Evolutionary conservation across 345 rosid species (phyloP).

Genomic region (Odontarrhena argentea): DNA sequence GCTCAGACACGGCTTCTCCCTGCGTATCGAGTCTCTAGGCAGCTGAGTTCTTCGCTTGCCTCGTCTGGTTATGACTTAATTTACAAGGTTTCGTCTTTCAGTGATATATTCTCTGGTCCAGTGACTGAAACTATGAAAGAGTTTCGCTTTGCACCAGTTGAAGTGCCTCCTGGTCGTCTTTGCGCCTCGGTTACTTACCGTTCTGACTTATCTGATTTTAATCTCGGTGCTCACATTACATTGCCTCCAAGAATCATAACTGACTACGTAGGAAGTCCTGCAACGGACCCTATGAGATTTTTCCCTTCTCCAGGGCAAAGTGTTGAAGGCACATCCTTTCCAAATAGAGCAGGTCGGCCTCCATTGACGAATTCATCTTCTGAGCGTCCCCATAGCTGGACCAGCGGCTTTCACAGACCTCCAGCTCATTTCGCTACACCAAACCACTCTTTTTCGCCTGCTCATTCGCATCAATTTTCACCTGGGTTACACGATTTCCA

Average conservation of each 20-base stretch:
- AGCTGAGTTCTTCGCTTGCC: conserved; percentile 61
- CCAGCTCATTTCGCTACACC: conserved; percentile 41
- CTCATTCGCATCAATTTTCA: conserved; percentile 47
- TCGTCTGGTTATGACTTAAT: conserved; percentile 62
- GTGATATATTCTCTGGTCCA: conserved; percentile 63
- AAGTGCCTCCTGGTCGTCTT: conserved; percentile 77
- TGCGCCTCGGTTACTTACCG: conserved; percentile 67
- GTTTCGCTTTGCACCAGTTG: conserved; percentile 67
- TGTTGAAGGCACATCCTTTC: conserved; percentile 57
- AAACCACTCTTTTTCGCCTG: conserved; percentile 59
- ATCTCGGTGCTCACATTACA: conserved; percentile 60
- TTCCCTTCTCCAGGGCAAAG: conserved; percentile 70
- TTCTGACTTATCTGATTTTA: conserved; percentile 65
- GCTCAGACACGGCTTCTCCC: conserved; percentile 82
- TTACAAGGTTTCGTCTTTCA: conserved; percentile 82
- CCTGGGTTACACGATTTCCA: conserved; percentile 46
- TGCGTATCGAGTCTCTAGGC: conserved; percentile 68
- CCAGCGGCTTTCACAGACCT: conserved; percentile 74
- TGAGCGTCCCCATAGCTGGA: conserved; percentile 89
- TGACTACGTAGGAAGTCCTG: conserved; percentile 89
- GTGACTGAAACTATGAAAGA: conserved; percentile 62
- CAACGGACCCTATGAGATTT: conserved; percentile 73
- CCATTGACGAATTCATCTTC: conserved; percentile 53
- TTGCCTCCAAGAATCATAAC: conserved; percentile 75
- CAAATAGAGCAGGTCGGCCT: conserved; percentile 54